Conservation (phyloP, 2,329 filamentous ascomycete species). For the Penicillium sp. region DNA sequence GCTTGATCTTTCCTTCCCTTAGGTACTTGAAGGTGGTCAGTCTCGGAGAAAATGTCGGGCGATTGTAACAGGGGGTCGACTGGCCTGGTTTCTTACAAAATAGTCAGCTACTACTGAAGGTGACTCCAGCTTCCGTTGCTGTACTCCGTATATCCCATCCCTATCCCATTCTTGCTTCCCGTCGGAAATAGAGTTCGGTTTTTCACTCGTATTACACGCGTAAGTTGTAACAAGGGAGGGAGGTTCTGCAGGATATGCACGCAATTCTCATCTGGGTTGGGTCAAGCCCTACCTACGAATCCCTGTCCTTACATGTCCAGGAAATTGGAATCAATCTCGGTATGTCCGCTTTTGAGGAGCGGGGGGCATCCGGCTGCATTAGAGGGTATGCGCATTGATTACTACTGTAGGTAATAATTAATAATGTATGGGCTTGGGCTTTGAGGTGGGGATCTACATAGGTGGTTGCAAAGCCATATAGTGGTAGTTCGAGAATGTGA, state of each 20-base stretch:
- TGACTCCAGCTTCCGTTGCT: not conserved
- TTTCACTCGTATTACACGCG: not conserved
- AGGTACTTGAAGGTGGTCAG: too few species aligned
- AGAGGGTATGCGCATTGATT: not conserved
- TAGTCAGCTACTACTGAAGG: too few species aligned
- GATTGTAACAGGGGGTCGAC: too few species aligned
- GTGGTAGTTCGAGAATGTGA: not conserved
- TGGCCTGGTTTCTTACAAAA: too few species aligned
- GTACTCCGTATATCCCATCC: not conserved
- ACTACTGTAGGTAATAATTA: too few species aligned
- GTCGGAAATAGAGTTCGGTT: not conserved
- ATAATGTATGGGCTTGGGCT: not conserved
- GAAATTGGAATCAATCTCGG: not conserved
- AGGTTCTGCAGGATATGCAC: not conserved
- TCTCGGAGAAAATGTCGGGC: too few species aligned
- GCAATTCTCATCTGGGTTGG: not conserved
- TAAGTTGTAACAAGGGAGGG: not conserved
- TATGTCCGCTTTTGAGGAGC: not conserved
- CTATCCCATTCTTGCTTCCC: not conserved
- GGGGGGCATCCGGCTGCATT: not conserved
- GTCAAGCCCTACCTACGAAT: not conserved
- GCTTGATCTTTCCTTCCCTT: too few species aligned
- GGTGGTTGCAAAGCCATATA: not conserved
- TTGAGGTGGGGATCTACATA: not conserved
- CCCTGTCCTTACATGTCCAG: not conserved